Evolutionary conservation across 2,329 filamentous ascomycete species (phyloP), one percentile per base, ranked within the genome.

Genomic region (Aspergillus chevalieri): DNA sequence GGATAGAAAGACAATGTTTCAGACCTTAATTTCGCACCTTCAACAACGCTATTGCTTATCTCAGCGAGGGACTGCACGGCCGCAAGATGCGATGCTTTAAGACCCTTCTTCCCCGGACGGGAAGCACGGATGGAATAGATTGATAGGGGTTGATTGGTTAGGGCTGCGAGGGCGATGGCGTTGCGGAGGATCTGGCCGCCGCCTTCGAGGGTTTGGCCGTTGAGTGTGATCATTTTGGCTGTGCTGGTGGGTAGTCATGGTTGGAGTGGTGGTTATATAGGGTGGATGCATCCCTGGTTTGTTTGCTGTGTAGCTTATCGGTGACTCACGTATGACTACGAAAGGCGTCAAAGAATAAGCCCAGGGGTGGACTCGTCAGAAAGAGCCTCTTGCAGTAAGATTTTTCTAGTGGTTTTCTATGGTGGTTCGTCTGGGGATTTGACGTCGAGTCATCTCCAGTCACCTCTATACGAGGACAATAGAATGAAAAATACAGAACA

Each of bases 171-270:
- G 12, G 75, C 74, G 7, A 82, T 57, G 2, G 80, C 78, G 46
- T 80, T 74, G 19, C 81, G 79, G 39, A 83, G 69, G 2, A 84
- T 70, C 62, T 84, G 81, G 10, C 81, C 81, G 22, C 81, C 81
- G 38, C 81, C 81, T 72, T 84, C 81, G 17, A 83, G 75, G 3
- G 74, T 81, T 15, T 73, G 74, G 44, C 81, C 80, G 59, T 81
- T 74, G 10, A 83, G 64, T 44, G 68, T 60, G 22, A 77, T 34
- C 36, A 43, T 36, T n/a, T 15, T 36, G 34, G 34, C 30, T 17
- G 6, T 36, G 34, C 8, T 36, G 34, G 6, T 10, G 14, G 34
- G 26, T 10, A 30, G 9, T 4, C 26, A 30, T 30, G 12, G 9
- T 30, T 30, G 26, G 9, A 9, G 26, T 30, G 10, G 10, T 30